Base-by-base conservation (phyloP, 805 yeast genomes). In the Danielozyma ontarioensis region DNA sequence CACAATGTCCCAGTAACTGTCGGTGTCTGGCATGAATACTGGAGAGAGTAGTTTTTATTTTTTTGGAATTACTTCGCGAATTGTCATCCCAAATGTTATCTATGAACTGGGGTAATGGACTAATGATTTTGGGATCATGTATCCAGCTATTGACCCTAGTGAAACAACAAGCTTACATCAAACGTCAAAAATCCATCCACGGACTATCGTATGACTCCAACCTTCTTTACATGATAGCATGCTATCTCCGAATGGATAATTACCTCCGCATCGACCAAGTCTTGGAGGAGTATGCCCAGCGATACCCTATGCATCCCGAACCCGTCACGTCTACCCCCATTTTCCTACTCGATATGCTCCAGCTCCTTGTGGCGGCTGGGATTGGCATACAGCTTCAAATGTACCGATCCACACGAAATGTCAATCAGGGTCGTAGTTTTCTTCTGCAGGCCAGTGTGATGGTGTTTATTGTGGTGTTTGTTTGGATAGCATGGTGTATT, bases 1-100 rank as follows among this genome's bases (percentile, higher is more conserved):
- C 4, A 79, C 79, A 19, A 73, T 70, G 45, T 78, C 83, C 90
- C 90, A 82, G 45, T 74, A 70, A 1, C 81, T 77, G 17, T 75
- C 80, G 66, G 74, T 70, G 35, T 48, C 52, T 27, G 36, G 30
- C 44, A 36, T 35, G 24, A 15, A 6, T 19, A 10, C 10, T 19
- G n/a, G n/a, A n/a, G n/a, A n/a, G n/a, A n/a, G n/a, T n/a, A n/a
- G n/a, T n/a, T n/a, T n/a, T n/a, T n/a, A n/a, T n/a, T n/a, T n/a
- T n/a, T n/a, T n/a, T n/a, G n/a, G n/a, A n/a, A n/a, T n/a, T n/a
- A n/a, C n/a, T n/a, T n/a, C n/a, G n/a, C n/a, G n/a, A n/a, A n/a
- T n/a, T n/a, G n/a, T n/a, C n/a, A n/a, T n/a, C n/a, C n/a, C n/a
- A n/a, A n/a, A n/a, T n/a, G n/a, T n/a, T n/a, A n/a, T n/a, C n/a